Evolutionary conservation across 306 rosid genomes (phyloP).

Genomic region (Quercus ilex): DNA sequence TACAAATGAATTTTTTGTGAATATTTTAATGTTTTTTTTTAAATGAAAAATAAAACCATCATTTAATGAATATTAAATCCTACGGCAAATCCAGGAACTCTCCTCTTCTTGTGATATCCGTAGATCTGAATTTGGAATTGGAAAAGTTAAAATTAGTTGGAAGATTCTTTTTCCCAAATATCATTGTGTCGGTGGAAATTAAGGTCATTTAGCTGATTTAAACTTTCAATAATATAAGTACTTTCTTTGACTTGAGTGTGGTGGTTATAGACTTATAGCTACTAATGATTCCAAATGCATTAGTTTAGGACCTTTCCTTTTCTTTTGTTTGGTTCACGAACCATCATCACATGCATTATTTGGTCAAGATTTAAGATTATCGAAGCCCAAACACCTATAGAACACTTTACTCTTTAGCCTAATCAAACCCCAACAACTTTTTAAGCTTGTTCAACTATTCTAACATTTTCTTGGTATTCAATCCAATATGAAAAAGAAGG

Average conservation of each 20-base stretch:
- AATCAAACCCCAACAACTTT: neutral
- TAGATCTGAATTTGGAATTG: neutral
- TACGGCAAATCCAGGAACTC: too few species aligned
- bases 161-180: neutral
- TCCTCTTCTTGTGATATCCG: neutral
- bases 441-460: neutral
- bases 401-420: neutral
- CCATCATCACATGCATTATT: neutral
- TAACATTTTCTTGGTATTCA: neutral
- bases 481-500: neutral
- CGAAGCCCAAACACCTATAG: neutral
- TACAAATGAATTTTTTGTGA: too few species aligned
- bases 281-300: constrained; percentile 11
- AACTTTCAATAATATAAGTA: neutral
- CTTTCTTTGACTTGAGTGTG: neutral
- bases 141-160: neutral
- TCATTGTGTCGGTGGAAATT: constrained; percentile 23
- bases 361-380: neutral
- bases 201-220: neutral
- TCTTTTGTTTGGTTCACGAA: neutral
- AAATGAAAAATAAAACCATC: too few species aligned
- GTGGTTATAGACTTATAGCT: constrained; percentile 2
- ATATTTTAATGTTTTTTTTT: too few species aligned
- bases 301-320: neutral
- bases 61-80: too few species aligned